phyloP scores from a whole-genome alignment of 108 stramenopile species.

The Hondaea fermentalgiana region DNA sequence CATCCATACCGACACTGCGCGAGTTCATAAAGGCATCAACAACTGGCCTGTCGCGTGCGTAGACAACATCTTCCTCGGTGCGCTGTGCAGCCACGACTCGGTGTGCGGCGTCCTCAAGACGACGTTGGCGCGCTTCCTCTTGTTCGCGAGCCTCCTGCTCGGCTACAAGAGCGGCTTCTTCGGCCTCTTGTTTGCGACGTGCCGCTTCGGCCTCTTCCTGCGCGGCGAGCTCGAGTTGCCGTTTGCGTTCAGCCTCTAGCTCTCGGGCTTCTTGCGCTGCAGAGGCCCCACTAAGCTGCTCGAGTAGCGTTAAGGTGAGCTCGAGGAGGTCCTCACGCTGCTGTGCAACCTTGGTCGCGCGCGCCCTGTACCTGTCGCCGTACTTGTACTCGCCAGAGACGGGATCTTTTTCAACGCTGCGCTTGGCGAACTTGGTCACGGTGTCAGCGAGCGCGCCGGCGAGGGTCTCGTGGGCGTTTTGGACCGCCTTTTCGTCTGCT shows the following conservation, averaged over 20 bases:
- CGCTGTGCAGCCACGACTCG: not conserved
- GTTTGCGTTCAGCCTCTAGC: not conserved
- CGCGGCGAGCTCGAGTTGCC: not conserved
- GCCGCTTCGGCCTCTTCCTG: not conserved
- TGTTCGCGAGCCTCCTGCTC: not conserved
- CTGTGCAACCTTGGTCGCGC: not conserved
- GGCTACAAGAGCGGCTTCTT: not conserved
- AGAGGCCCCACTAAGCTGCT: not conserved
- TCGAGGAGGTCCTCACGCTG: not conserved
- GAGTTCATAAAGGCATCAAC: not conserved
- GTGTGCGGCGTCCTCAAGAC: not conserved
- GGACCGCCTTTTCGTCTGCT: not conserved
- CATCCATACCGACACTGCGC: not conserved
- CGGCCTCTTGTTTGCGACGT: not conserved
- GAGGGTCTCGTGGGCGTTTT: not conserved
- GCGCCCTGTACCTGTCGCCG: not conserved
- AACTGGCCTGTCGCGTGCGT: not conserved
- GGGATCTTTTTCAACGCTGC: not conserved
- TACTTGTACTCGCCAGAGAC: not conserved
- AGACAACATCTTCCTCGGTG: constrained; percentile 5
- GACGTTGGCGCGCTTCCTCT: not conserved
- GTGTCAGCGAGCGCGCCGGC: not conserved
- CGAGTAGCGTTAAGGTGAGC: not conserved
- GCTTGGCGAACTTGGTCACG: not conserved
- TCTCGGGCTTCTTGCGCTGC: not conserved